Evolutionary conservation across 1,139 yeast genomes (phyloP), one percentile per base, ranked within the genome.

Genomic region (Hemisphaericaspora xylofermentans): DNA sequence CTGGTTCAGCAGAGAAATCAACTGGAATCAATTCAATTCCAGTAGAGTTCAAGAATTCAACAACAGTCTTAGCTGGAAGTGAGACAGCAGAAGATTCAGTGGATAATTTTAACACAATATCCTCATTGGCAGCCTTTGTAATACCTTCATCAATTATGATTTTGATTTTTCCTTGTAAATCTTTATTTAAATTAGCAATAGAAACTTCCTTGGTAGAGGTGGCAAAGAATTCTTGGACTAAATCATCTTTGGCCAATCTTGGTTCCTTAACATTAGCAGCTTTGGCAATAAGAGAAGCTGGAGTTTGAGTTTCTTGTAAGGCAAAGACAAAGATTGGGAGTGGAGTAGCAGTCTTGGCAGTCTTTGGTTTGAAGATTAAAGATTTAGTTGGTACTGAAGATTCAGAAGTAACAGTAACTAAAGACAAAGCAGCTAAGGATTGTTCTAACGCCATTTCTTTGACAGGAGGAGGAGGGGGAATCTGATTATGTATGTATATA

Each of bases 281-380:
- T 46, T 74, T 70, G 36, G 95, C 91, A 47, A 88, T 74, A 25
- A 73, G 57, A 18, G 74, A 69, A 5, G 84, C 65, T 39, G 95
- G 88, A 29, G 96, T 87, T 38, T 72, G 69, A 6, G 96, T 85
- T 3, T 80, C 54, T 39, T 78, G 79, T 50, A 85, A 74, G 6
- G 96, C 95, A 57, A 88, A 76, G 28, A 88, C 88, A 37, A 88
- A 80, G 25, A 88, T 75, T 36, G 96, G 96, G 39, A 85, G 80
- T 26, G 95, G 88, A n/a, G 78, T 66, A 40, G 88, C 89, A 36
- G 88, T 67, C 60, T 88, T 88, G 41, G 95, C 84, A 37, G 96
- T 88, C 66, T 88, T 88, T 54, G 96, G 96, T 68, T 88, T 88
- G 76, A 88, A 88, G 26, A 88, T 89, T 50, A 88, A 74, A 4